Evolutionary conservation across 2,329 filamentous ascomycete genomes (phyloP).

Genomic region (Plenodomus biglobosus): DNA sequence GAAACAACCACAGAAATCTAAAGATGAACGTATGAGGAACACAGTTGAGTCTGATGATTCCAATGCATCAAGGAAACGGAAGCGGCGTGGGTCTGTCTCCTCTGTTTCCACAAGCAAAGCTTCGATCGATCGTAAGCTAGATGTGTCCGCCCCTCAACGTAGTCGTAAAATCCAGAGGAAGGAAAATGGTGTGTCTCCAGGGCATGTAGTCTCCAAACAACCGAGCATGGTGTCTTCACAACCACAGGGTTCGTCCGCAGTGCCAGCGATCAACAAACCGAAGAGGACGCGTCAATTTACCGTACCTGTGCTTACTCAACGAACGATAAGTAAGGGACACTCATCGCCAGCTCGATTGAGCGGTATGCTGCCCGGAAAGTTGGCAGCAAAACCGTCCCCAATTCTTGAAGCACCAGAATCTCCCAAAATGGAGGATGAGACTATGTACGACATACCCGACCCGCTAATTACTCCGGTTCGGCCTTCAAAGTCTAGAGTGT

Average conservation of each 20-base stretch:
- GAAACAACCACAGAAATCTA: not conserved
- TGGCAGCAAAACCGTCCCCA: constrained; percentile 17
- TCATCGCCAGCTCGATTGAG: constrained; percentile 40
- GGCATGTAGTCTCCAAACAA: constrained; percentile 3
- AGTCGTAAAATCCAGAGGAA: constrained; percentile 35
- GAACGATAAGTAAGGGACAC: constrained; percentile 28
- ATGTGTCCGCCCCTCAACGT: constrained; percentile 15
- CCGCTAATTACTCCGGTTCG: constrained; percentile 23
- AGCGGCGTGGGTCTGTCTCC: constrained; percentile 27
- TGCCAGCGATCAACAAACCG: constrained; percentile 24
- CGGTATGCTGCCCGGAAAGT: constrained; percentile 34
- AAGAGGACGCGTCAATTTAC: constrained; percentile 31
- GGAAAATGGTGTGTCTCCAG: constrained; percentile 20
- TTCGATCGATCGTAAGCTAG: constrained; percentile 5
- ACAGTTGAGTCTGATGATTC: constrained; percentile 33
- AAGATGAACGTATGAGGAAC: constrained; percentile 8
- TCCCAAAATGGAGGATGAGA: constrained; percentile 30
- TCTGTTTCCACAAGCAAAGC: constrained; percentile 15
- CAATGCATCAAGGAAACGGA: constrained; percentile 34
- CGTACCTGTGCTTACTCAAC: constrained; percentile 16
- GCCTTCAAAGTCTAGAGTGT: constrained; percentile 8
- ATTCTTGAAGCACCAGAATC: constrained; percentile 14
- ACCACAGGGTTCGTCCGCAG: constrained; percentile 1
- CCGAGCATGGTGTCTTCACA: not conserved
- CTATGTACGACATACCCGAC: constrained; percentile 41